These are phyloP conservation scores for Malus hybrid DNA, from an alignment of 331 rosid species.

Conservation along the genomic window DNA sequence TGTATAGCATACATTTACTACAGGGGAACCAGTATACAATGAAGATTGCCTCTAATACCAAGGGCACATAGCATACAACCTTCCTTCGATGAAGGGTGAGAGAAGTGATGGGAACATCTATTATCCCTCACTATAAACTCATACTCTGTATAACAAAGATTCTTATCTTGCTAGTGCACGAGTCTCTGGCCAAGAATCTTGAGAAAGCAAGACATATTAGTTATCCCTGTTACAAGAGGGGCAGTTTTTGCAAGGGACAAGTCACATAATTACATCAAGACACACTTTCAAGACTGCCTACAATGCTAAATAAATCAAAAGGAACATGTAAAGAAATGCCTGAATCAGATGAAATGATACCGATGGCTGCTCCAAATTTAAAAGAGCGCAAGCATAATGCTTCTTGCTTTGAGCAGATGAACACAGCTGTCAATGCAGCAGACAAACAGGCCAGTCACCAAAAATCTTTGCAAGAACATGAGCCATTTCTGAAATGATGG, in stretches of 20 bases:
- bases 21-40: neutral
- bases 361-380: neutral
- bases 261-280: neutral
- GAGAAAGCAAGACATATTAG: neutral
- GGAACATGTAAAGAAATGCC: neutral
- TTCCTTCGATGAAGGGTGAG: neutral
- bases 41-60: neutral
- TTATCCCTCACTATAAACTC: neutral
- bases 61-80: neutral
- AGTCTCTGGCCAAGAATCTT: neutral
- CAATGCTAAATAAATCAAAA: neutral
- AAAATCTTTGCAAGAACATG: constrained; percentile 54
- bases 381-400: neutral
- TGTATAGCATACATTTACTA: neutral
- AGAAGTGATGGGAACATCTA: neutral
- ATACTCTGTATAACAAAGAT: neutral
- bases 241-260: neutral
- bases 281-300: neutral
- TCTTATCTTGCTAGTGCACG: neutral
- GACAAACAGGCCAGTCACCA: constrained; percentile 25
- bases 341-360: neutral
- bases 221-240: neutral
- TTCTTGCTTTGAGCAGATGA: neutral
- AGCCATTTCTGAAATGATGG: constrained; percentile 56
- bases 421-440: neutral